Base-by-base conservation (phyloP, 495 filamentous ascomycete species). In the Talaromyces nanjingensis region DNA sequence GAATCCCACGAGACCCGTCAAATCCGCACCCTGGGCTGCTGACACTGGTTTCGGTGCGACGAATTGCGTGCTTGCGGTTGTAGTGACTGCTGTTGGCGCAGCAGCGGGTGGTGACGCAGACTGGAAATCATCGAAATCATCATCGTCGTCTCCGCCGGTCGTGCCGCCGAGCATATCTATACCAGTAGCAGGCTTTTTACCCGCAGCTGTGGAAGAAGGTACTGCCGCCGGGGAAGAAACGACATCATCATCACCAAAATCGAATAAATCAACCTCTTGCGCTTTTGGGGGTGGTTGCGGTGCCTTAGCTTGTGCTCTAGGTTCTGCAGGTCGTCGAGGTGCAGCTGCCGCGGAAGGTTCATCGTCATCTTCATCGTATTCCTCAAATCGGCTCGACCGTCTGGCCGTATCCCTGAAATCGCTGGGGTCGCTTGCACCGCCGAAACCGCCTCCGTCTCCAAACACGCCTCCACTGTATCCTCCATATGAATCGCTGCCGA, bases 111-210 rank as follows among this genome's bases (percentile, higher is more conserved):
- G 69, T 24, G 83, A 77, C 16, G 96, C 94, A n/a, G 92, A 93
- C 74, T 96, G 91, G 83, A 98, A 98, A 72, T 98, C 96, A 71
- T 98, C 94, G 68, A 98, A 98, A 59, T 98, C 96, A 68, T 98
- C 94, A 67, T 98, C 93, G 22, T 56, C 65, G 96, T 92, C 16
- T 68, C 78, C 14, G 70, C 72, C 4, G 64, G 74, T 14, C 78
- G 24, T 70, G 63, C 82, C 76, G 29, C 82, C 76, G 33, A 90
- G 74, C 42, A 87, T 79, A 45, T 82, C 85, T 61, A 89, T 76
- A 22, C 81, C 85, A 49, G 56, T 24, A 4, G 78, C 75, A 37
- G 79, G 74, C 67, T 79, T 76, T 72, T 80, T 79, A 69, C 78
- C 67, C 66, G 78, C 75, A 68, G 76, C 74, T 29, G 78, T 75